A percentile compares a stretch with the other conserved stretches of the same genome.
Conservation (phyloP, 73 alveolate species). For the Paraurostyla sp. region DNA sequence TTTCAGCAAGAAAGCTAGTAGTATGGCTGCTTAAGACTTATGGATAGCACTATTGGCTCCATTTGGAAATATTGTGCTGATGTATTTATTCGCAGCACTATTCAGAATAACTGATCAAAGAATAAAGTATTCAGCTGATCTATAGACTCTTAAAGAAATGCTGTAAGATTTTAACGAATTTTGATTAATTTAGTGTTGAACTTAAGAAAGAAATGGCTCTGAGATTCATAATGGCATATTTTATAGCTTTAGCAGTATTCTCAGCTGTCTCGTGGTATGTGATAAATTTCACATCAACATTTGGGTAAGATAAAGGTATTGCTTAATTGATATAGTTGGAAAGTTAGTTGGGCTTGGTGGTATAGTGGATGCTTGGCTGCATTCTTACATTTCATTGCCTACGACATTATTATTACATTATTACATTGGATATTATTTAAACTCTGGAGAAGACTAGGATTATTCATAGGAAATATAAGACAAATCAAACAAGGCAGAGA, state of each 20-base stretch:
- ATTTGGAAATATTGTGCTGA: conserved; percentile 35
- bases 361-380: conserved; percentile 68
- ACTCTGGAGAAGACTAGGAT: conserved; percentile 11
- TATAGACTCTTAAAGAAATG: conserved; percentile 51
- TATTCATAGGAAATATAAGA: background rate
- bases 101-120: conserved; percentile 51
- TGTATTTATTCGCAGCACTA: conserved; percentile 65
- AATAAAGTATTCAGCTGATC: conserved; percentile 44
- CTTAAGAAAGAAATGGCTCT: conserved; percentile 64
- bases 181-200: conserved; percentile 22
- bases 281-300: conserved; percentile 61
- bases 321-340: conserved; percentile 54
- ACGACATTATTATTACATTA: conserved; percentile 21
- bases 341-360: conserved; percentile 78
- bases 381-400: conserved; percentile 60
- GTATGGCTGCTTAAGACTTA: conserved; percentile 45
- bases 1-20: conserved; percentile 43
- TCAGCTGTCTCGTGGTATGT: conserved; percentile 70
- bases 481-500: conserved; percentile 11
- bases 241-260: conserved; percentile 51
- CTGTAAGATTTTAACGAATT: background rate
- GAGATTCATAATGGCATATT: conserved; percentile 72
- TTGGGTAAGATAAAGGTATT: conserved; percentile 34
- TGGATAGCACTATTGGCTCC: conserved; percentile 75
- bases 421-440: conserved; percentile 26